phyloP scores from a whole-genome alignment of 164 flowering plant species.

The Stephania japonica region DNA sequence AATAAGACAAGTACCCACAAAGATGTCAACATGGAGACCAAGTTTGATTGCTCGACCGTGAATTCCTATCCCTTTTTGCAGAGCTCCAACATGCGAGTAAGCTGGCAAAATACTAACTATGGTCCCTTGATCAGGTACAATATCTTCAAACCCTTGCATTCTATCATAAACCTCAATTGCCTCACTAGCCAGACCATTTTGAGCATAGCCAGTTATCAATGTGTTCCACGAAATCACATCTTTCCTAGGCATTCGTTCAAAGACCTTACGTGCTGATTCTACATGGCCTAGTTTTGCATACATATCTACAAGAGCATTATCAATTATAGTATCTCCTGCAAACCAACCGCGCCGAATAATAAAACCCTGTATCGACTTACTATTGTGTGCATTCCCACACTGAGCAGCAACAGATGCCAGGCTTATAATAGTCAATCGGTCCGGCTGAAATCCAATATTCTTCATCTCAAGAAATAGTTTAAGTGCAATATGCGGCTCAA shows the following conservation, averaged over 20 bases:
- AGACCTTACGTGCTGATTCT: slow-evolving; percentile 35
- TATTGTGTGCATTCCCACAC: slow-evolving; percentile 24
- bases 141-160: slow-evolving; percentile 30
- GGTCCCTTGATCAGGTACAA: slow-evolving; percentile 47
- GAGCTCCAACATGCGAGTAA: slow-evolving; percentile 53
- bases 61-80: slow-evolving; percentile 44
- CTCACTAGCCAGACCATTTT: slow-evolving; percentile 61
- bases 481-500: slow-evolving; percentile 34
- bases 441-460: slow-evolving; percentile 34
- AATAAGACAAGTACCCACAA: slow-evolving; percentile 52
- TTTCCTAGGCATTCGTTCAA: slow-evolving; percentile 35
- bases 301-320: slow-evolving; percentile 65
- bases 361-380: slow-evolving; percentile 43
- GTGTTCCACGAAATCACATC: slow-evolving; percentile 66
- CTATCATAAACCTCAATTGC: slow-evolving; percentile 36
- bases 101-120: slow-evolving; percentile 61
- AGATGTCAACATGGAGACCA: slow-evolving; percentile 36
- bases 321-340: slow-evolving; percentile 28
- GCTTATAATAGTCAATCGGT: slow-evolving; percentile 50
- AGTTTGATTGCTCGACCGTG: slow-evolving; percentile 37
- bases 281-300: slow-evolving; percentile 51
- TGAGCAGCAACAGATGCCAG: slow-evolving; percentile 50
- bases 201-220: slow-evolving; percentile 55
- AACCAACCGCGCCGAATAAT: slow-evolving; percentile 41
- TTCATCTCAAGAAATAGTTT: slow-evolving; percentile 39